Base-by-base conservation (phyloP, 106 monocot genomes). In the Dendrobium officinale region DNA sequence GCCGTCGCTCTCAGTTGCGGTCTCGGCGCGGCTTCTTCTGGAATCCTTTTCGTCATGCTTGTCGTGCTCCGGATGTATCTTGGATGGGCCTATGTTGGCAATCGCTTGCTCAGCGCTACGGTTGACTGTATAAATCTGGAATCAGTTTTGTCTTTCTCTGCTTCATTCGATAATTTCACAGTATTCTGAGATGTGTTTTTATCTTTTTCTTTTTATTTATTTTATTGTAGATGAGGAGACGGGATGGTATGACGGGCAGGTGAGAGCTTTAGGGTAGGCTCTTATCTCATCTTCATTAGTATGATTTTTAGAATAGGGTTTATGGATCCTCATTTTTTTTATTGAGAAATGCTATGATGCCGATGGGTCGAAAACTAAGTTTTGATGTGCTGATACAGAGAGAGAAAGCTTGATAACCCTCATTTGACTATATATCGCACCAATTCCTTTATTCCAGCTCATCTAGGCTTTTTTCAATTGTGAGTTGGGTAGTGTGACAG, bases 231-330 rank as follows among this genome's bases (percentile, higher is more conserved):
- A 98, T 87, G 97, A 98, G 78, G 97, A 98, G 79, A 98, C 97
- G 6, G 97, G 97, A 80, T 98, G 97, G 97, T 98, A 98, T 43
- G 97, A 98, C 82, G 97, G 97, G 3, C 94, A 98, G 85, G 97
- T 98, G 68, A 86, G 83, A 68, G 48, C 18, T 67, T 54, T 84
- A 67, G 9, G 11, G 26, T 29, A 31, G 29, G 26, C 26, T 27
- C 27, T 27, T 45, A 45, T 6, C 6, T 45, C 45, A 45, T 45
- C 45, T 45, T 45, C 45, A 9, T 45, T 9, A 6, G 45, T 45
- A 45, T 6, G 45, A 45, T 45, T 5, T 45, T 45, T 45, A 45
- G 45, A 5, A 9, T 45, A 4, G 45, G 45, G 45, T 45, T 7
- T 9, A 6, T 45, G 1, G 9, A 45, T 45, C 45, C 1, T 45